A percentile compares a stretch with the other conserved stretches of the same genome.
phyloP scores from a whole-genome alignment of 2,329 filamentous ascomycete genomes.

The Rhinocladiella mackenziei region DNA sequence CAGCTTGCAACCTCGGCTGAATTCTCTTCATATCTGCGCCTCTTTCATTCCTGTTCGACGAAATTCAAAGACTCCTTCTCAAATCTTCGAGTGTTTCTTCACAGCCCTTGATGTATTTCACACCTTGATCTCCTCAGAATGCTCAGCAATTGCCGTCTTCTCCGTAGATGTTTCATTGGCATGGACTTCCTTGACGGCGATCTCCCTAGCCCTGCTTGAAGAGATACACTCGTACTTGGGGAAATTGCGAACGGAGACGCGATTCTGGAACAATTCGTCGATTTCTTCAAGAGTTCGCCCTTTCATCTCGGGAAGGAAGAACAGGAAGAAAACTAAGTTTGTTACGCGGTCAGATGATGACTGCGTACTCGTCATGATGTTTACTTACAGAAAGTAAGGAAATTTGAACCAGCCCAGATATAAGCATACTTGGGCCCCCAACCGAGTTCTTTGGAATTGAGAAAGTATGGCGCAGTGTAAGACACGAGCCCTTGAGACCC shows the following conservation, averaged over 20 bases:
- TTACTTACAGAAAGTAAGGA: constrained; percentile 37
- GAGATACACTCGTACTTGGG: constrained; percentile 17
- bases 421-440: constrained; percentile 47
- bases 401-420: constrained; percentile 44
- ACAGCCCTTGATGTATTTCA: too few species aligned
- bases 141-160: too few species aligned
- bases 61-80: too few species aligned
- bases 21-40: too few species aligned
- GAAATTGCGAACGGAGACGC: constrained; percentile 13
- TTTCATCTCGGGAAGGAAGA: constrained; percentile 31
- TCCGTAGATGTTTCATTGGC: too few species aligned
- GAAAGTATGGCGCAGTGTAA: constrained; percentile 39
- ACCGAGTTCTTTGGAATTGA: constrained; percentile 41
- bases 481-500: constrained; percentile 37
- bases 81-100: too few species aligned
- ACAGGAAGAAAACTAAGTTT: constrained; percentile 7
- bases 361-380: neutral
- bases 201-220: constrained; percentile 13
- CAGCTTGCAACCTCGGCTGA: too few species aligned
- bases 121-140: too few species aligned
- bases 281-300: constrained; percentile 29
- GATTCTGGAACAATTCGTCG: constrained; percentile 31
- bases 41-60: too few species aligned
- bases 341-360: neutral
- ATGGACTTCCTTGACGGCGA: constrained; percentile 9